Percentiles rank a stretch among this genome's conserved stretches.
Conservation (phyloP, 78 protist genomes). For the Cavenderia fasciculata region DNA sequence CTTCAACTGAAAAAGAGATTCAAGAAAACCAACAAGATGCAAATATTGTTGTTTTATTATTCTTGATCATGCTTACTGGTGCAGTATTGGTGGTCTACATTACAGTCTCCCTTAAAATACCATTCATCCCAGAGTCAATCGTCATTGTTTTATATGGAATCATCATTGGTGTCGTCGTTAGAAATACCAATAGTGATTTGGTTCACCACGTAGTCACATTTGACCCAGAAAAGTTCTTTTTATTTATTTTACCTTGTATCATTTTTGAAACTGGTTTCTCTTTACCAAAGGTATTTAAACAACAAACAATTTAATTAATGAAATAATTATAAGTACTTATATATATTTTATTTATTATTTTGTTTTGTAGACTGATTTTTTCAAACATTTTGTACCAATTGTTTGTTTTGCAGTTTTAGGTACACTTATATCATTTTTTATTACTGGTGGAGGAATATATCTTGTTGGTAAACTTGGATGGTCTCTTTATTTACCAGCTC, state of each 20-base stretch:
- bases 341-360: neutral
- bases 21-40: conserved; percentile 40
- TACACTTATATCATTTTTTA: conserved; percentile 88
- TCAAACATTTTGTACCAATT: conserved; percentile 86
- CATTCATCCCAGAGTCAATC: conserved; percentile 63
- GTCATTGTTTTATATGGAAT: conserved; percentile 52
- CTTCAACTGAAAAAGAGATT: neutral
- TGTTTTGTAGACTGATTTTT: conserved; percentile 73
- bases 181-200: conserved; percentile 39
- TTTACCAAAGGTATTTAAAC: conserved; percentile 24
- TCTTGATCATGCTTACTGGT: conserved; percentile 41
- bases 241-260: conserved; percentile 94
- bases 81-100: conserved; percentile 46
- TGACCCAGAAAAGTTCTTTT: conserved; percentile 88
- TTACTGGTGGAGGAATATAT: conserved; percentile 63
- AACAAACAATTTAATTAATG: neutral
- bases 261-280: conserved; percentile 93
- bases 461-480: conserved; percentile 18
- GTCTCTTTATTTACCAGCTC: neutral
- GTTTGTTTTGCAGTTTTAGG: conserved; percentile 91
- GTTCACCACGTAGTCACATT: conserved; percentile 47
- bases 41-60: conserved; percentile 14
- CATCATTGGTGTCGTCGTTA: conserved; percentile 19
- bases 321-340: neutral
- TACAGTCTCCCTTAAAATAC: conserved; percentile 30